phyloP scores from a whole-genome alignment of 208 protist species.

The Acanthamoeba triangularis region DNA sequence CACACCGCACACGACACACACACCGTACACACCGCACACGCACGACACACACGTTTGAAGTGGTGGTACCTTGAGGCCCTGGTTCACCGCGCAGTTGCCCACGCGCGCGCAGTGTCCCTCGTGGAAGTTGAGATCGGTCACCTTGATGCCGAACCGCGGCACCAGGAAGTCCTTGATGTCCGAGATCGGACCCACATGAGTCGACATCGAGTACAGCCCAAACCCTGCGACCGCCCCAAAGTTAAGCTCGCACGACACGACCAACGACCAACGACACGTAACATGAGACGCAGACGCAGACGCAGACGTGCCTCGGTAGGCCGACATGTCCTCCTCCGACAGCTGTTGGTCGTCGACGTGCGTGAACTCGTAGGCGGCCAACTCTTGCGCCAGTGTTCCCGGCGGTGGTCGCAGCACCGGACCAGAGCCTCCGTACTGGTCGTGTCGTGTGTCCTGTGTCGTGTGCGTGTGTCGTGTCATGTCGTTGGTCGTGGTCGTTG shows the following conservation, averaged over 20 bases:
- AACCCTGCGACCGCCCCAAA: neutral
- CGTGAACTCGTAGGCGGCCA: neutral
- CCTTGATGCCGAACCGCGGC: slow-evolving; percentile 33
- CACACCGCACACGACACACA: neutral
- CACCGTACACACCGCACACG: neutral
- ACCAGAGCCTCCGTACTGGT: neutral
- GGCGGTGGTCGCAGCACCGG: neutral
- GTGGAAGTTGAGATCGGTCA: slow-evolving; percentile 50
- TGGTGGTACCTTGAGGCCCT: slow-evolving; percentile 24
- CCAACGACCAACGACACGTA: too few relatives aligned
- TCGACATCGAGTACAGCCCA: slow-evolving; percentile 25
- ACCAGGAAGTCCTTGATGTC: slow-evolving; percentile 53
- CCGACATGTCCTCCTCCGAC: neutral
- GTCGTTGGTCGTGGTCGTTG: too few relatives aligned
- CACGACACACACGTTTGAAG: neutral
- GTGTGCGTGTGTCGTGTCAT: neutral
- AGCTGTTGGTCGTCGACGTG: neutral
- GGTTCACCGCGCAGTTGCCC: neutral
- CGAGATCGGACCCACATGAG: neutral
- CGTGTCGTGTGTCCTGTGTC: neutral
- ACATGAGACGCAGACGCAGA: too few relatives aligned
- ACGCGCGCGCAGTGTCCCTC: slow-evolving; percentile 21
- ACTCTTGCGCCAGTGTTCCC: neutral
- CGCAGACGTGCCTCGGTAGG: neutral
- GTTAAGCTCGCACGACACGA: too few relatives aligned